These are phyloP conservation scores for Quercus gilva DNA, from an alignment of 306 rosid species.

Conservation along the genomic window DNA sequence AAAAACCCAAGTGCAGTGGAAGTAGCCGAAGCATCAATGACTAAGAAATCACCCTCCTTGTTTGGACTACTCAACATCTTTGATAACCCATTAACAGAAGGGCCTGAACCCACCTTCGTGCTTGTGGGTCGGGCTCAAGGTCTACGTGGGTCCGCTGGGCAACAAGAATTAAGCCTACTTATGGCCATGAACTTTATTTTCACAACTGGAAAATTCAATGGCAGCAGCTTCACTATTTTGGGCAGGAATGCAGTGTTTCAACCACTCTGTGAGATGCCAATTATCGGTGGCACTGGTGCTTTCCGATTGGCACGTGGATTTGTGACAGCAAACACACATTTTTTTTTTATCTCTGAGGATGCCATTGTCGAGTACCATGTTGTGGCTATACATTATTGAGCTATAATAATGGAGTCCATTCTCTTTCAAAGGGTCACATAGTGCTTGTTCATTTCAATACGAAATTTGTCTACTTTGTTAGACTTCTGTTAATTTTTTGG, in stretches of 20 bases:
- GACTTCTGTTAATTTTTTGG: no score
- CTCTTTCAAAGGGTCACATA: no score
- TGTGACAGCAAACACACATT: neutral
- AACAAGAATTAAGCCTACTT: neutral
- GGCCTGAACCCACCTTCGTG: neutral
- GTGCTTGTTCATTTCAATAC: no score
- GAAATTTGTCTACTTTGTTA: no score
- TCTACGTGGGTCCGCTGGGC: neutral
- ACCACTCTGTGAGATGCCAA: neutral
- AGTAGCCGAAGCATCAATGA: neutral
- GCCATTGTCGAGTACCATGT: no score
- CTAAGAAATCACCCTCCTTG: neutral
- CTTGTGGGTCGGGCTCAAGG: slow-evolving; percentile 17
- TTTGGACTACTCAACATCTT: slow-evolving; percentile 6
- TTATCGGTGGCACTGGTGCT: slow-evolving; percentile 7
- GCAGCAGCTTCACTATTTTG: slow-evolving; percentile 10
- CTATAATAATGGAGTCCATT: no score
- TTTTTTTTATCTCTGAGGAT: no score
- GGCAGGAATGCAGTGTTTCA: neutral
- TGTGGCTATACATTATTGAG: no score
- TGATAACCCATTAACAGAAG: neutral
- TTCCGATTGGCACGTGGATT: slow-evolving; percentile 11
- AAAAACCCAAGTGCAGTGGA: neutral
- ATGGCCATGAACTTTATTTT: neutral
- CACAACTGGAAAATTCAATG: neutral